A percentile compares a stretch with the other conserved stretches of the same genome.
Evolutionary conservation across 345 rosid genomes (phyloP).

Genomic region (Melaleuca quinquenervia): DNA sequence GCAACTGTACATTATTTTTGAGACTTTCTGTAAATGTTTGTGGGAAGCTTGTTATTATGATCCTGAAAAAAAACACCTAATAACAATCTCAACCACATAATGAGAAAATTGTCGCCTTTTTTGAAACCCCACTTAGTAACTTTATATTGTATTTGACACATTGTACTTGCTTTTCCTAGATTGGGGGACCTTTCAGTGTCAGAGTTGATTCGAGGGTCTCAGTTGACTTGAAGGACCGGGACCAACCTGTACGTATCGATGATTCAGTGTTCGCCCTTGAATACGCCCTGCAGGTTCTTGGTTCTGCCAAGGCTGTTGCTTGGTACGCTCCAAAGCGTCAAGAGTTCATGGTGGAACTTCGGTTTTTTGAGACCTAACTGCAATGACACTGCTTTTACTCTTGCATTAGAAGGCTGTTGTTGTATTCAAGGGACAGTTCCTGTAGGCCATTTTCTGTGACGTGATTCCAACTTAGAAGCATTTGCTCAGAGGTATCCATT

Average conservation of each 20-base stretch:
- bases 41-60: not conserved
- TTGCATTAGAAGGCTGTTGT: not conserved
- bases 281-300: constrained; percentile 80
- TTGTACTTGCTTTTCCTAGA: constrained; percentile 28
- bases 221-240: constrained; percentile 39
- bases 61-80: not conserved
- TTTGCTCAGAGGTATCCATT: not conserved
- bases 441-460: not conserved
- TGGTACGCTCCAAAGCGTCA: constrained; percentile 82
- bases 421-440: not conserved
- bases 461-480: not conserved
- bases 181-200: constrained; percentile 85
- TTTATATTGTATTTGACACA: not conserved
- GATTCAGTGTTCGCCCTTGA: constrained; percentile 76
- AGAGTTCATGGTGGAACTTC: constrained; percentile 85
- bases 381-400: not conserved
- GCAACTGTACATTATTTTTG: not conserved
- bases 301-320: constrained; percentile 83
- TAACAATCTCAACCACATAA: not conserved
- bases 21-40: not conserved
- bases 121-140: not conserved
- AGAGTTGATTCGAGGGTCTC: constrained; percentile 64
- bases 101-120: not conserved
- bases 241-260: constrained; percentile 20
- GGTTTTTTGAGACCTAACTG: constrained; percentile 53